phyloP scores from a whole-genome alignment of 2,329 filamentous ascomycete species.

The Pseudocercospora fijiensis region DNA sequence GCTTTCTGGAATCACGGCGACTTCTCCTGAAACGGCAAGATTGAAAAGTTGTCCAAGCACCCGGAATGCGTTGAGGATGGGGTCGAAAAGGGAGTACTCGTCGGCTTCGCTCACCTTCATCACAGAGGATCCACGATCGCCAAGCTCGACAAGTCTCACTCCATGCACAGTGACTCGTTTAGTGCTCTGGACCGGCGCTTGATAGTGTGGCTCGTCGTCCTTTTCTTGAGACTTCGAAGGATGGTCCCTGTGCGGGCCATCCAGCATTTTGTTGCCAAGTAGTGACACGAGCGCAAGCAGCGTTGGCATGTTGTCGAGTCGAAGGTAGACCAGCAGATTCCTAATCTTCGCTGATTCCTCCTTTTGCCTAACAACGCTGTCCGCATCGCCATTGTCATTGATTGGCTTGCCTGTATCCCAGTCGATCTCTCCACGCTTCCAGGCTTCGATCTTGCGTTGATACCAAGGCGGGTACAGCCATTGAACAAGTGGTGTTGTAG shows the following conservation, averaged over 20 bases:
- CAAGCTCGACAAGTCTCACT: conserved; percentile 80
- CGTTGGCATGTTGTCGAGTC: conserved; percentile 79
- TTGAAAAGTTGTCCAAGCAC: conserved; percentile 84
- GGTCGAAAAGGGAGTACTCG: conserved; percentile 65
- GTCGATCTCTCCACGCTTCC: conserved; percentile 84
- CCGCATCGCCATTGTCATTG: conserved; percentile 33
- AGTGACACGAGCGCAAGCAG: conserved; percentile 80
- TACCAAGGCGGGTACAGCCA: conserved; percentile 76
- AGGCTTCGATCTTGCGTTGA: conserved; percentile 68
- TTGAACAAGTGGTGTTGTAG: conserved; percentile 74
- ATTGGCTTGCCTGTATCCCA: conserved; percentile 68
- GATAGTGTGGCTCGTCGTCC: conserved; percentile 4
- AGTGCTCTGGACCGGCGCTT: not conserved
- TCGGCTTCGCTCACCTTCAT: conserved; percentile 88
- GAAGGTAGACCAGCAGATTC: conserved; percentile 74
- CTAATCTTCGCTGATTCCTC: conserved; percentile 55
- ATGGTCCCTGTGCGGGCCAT: conserved; percentile 42
- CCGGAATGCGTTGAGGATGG: conserved; percentile 86
- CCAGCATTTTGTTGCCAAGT: conserved; percentile 58
- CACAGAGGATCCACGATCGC: conserved; percentile 88
- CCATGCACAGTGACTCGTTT: conserved; percentile 61
- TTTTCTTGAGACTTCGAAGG: conserved; percentile 33
- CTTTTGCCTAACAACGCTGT: conserved; percentile 49
- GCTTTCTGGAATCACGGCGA: conserved; percentile 73
- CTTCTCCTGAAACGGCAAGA: conserved; percentile 73